Base-by-base conservation (phyloP, 306 rosid genomes). In the Inga leiocalycina region DNA sequence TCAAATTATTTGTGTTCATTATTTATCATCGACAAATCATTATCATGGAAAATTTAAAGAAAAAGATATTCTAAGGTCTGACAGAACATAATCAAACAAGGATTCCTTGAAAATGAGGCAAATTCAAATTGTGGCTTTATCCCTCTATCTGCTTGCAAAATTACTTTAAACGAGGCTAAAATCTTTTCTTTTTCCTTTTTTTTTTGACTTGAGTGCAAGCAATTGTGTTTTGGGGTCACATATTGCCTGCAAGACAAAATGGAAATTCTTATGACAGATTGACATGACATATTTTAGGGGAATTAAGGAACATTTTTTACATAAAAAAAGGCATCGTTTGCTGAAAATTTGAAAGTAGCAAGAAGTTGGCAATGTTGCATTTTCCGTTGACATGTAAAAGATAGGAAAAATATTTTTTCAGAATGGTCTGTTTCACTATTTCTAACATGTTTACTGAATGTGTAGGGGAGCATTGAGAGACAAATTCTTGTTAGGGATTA, bases 391-490 rank as follows among this genome's bases (percentile, higher is more conserved):
- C 67, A 10, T 10, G 52, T 13, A 10, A 10, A 56, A 49, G 48
- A 64, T 17, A 32, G 65, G 3, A 15, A 86, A 19, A 19, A 77
- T 24, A 22, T 8, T 9, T 39, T 70, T 41, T 10, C 56, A 35
- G n/a, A 64, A 43, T 52, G 54, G 10, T 14, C 39, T 72, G 37
- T 72, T 72, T 45, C 27, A 24, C 27, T 8, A 45, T 24, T 22
- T 79, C 24, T 83, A 80, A 69, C 77, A 46, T 74, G 44, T 66
- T 75, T 54, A 39, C 77, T 86, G 80, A 67, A 32, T 87, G 79
- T 78, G 76, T 86, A 93, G 99, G 99, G 93, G 74, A 75, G 52
- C 88, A 89, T 88, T 81, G 99, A 96, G 89, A 90, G 99, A 80
- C 98, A 87, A 87, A 95, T 96, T 69, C 96, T 96, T 19, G 98